Percentiles rank a stretch among this genome's conserved stretches.
Evolutionary conservation across 495 filamentous ascomycete genomes (phyloP).

Genomic region (Penicillium fimorum): DNA sequence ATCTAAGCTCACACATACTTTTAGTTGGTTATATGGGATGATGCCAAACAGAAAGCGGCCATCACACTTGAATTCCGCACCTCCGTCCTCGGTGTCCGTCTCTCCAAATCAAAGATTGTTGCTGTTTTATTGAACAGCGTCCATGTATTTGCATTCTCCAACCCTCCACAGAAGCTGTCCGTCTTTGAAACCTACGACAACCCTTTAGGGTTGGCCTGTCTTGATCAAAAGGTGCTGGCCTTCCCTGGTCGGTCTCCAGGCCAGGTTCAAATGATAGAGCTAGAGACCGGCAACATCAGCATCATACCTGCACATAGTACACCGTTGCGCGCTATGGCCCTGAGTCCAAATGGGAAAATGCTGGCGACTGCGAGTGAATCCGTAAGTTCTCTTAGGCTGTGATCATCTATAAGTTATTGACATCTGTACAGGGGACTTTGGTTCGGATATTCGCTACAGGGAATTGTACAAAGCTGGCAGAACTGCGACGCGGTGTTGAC

Average conservation of each 20-base stretch:
- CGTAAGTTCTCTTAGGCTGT: slow-evolving; percentile 42
- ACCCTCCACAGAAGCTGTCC: slow-evolving; percentile 67
- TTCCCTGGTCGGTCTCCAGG: slow-evolving; percentile 84
- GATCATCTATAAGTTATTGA: slow-evolving; percentile 10
- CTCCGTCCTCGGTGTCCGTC: slow-evolving; percentile 72
- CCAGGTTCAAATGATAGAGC: slow-evolving; percentile 88
- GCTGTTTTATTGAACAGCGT: slow-evolving; percentile 80
- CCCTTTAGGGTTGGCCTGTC: slow-evolving; percentile 72
- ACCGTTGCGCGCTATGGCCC: slow-evolving; percentile 70
- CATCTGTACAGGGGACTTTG: slow-evolving; percentile 66
- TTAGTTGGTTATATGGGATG: slow-evolving; percentile 89
- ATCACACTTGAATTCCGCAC: slow-evolving; percentile 72
- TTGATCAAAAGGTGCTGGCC: slow-evolving; percentile 67
- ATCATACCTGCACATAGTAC: slow-evolving; percentile 91
- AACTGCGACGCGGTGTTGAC: slow-evolving; percentile 86
- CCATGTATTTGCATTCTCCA: slow-evolving; percentile 80
- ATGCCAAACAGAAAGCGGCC: slow-evolving; percentile 70
- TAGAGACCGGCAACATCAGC: slow-evolving; percentile 78
- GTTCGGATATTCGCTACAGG: slow-evolving; percentile 77
- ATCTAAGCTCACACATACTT: slow-evolving; percentile 10
- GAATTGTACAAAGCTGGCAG: slow-evolving; percentile 74
- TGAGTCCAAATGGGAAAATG: slow-evolving; percentile 77
- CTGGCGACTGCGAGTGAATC: slow-evolving; percentile 90
- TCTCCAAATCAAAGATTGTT: slow-evolving; percentile 75
- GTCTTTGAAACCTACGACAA: slow-evolving; percentile 89